Percentiles rank a stretch among this genome's conserved stretches.
These are phyloP conservation scores for Silene noctiflora DNA, from an alignment of 179 eudicot species.

Conservation along the genomic window DNA sequence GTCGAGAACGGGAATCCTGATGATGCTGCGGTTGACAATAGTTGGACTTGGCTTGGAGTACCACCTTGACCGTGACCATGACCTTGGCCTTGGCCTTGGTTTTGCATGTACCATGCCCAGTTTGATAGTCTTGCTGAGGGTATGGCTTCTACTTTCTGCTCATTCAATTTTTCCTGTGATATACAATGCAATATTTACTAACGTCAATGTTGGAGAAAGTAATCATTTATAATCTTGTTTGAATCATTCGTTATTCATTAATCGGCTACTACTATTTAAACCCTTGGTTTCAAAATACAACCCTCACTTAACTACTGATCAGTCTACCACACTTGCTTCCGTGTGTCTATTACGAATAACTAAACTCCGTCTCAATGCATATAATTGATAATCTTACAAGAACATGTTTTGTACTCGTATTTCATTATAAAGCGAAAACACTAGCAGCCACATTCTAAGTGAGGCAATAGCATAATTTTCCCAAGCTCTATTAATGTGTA, in stretches of 20 bases:
- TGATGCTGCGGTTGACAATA: slow-evolving; percentile 42
- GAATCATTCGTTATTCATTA: too few species aligned
- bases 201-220: neutral
- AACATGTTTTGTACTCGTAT: too few species aligned
- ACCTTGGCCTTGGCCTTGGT: slow-evolving; percentile 31
- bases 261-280: too few species aligned
- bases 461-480: too few species aligned
- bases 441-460: too few species aligned
- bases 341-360: too few species aligned
- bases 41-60: slow-evolving; percentile 30
- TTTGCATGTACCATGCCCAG: slow-evolving; percentile 38
- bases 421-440: too few species aligned
- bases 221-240: neutral
- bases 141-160: slow-evolving; percentile 28
- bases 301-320: too few species aligned
- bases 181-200: neutral
- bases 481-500: too few species aligned
- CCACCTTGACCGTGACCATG: slow-evolving; percentile 30
- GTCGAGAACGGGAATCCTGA: slow-evolving; percentile 46
- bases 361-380: neutral
- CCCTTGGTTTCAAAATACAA: too few species aligned
- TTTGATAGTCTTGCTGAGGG: slow-evolving; percentile 29
- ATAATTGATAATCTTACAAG: neutral
- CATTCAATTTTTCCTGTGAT: slow-evolving; percentile 26
- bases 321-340: neutral